Conservation (phyloP, 371 early-diverging fungal species). For the Mucor lusitanicus region DNA sequence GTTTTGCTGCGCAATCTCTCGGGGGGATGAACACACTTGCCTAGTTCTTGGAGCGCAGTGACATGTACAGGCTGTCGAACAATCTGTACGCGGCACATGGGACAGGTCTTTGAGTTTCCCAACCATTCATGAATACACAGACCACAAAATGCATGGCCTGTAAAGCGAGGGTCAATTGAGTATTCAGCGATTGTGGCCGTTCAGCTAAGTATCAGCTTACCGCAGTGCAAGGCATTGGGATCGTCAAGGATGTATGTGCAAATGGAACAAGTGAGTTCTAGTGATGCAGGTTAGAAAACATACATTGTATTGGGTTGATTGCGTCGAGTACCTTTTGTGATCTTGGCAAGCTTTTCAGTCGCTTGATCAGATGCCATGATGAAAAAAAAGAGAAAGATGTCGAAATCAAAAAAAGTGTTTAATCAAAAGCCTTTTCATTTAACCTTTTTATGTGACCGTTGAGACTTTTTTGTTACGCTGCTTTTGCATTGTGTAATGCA, state of each 20-base stretch:
- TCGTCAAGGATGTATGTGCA: not conserved
- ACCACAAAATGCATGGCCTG: slow-evolving; percentile 17
- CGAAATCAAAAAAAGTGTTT: not conserved
- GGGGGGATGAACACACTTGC: not conserved
- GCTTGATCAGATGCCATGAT: not conserved
- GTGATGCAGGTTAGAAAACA: not conserved
- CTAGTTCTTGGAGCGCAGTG: slow-evolving; percentile 5
- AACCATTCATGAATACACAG: slow-evolving; percentile 11
- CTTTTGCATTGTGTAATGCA: not conserved
- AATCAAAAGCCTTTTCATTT: not conserved
- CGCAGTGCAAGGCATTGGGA: not conserved
- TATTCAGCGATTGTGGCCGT: not conserved
- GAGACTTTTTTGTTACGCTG: not conserved
- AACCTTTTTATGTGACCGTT: not conserved
- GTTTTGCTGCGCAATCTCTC: not conserved
- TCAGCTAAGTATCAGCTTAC: not conserved
- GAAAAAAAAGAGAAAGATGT: not conserved
- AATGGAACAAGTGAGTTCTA: not conserved
- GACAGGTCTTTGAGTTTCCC: slow-evolving; percentile 6
- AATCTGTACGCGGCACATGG: slow-evolving; percentile 7
- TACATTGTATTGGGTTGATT: not conserved
- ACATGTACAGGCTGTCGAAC: slow-evolving; percentile 9
- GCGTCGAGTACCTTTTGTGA: not conserved
- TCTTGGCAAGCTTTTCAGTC: not conserved
- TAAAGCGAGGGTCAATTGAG: not conserved